Conservation (phyloP, 495 filamentous ascomycete genomes). For the Geopyxis carbonaria region DNA sequence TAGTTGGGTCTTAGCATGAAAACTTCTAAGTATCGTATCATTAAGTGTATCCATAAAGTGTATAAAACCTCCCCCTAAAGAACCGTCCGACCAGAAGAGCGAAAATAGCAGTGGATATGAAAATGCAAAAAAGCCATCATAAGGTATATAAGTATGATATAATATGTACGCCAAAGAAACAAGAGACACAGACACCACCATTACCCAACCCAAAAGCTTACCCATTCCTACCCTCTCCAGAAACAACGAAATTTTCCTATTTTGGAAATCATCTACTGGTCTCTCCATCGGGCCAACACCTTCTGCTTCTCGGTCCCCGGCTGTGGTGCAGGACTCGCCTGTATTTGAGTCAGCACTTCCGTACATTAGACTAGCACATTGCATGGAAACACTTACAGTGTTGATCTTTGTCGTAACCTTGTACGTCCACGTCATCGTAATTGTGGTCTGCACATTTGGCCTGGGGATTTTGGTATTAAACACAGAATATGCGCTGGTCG, state of each 20-base stretch:
- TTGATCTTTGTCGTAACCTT: conserved; percentile 42
- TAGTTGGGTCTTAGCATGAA: no score
- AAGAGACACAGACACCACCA: no score
- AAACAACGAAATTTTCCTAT: no score
- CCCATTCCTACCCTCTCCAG: neutral
- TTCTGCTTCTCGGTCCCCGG: conserved; percentile 40
- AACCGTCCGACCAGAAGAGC: no score
- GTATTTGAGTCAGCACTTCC: conserved; percentile 10
- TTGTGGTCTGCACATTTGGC: conserved; percentile 41
- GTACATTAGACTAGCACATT: neutral
- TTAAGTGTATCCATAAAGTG: no score
- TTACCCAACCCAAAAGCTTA: neutral
- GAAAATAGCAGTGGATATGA: no score
- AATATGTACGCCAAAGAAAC: no score
- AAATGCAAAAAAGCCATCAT: no score
- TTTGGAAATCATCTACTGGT: conserved; percentile 28
- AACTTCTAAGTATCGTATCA: no score
- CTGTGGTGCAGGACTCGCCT: conserved; percentile 32
- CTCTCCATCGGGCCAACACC: conserved; percentile 42
- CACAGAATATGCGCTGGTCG: conserved; percentile 43
- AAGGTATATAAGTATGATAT: no score
- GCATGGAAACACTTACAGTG: conserved; percentile 36
- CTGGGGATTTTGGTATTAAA: conserved; percentile 39
- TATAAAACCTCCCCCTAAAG: no score
- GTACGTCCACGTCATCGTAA: conserved; percentile 43